These are phyloP conservation scores for Lactifluus hygrophoroides DNA, from an alignment of 768 basidiomycete species.

Conservation along the genomic window DNA sequence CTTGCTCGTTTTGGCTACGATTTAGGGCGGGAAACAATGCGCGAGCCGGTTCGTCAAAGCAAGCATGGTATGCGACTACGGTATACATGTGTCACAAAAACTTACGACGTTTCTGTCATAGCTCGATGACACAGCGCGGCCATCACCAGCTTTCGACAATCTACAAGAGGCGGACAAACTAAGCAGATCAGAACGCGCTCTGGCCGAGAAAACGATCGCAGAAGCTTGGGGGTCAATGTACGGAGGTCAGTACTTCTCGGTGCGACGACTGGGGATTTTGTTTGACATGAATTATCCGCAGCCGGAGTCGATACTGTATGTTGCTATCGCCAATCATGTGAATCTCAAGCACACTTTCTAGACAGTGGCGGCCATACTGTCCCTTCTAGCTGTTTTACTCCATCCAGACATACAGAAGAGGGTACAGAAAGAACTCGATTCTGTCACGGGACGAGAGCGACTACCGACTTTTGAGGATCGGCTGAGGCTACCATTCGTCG, in stretches of 20 bases:
- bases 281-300: neutral
- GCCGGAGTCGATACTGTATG: slow-evolving; percentile 8
- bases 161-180: slow-evolving; percentile 3
- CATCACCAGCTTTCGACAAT: slow-evolving; percentile 1
- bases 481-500: slow-evolving; percentile 19
- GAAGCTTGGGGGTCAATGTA: slow-evolving; percentile 4
- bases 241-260: neutral
- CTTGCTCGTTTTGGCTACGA: neutral
- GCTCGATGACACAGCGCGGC: neutral
- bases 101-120: neutral
- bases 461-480: slow-evolving; percentile 21
- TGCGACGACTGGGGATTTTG: no score
- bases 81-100: neutral
- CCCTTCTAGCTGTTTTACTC: slow-evolving; percentile 9
- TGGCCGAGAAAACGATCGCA: neutral
- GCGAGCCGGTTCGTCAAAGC: slow-evolving; percentile 8
- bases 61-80: neutral
- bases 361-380: neutral
- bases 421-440: slow-evolving; percentile 22
- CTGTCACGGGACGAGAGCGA: slow-evolving; percentile 15
- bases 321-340: neutral
- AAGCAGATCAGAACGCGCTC: neutral
- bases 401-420: slow-evolving; percentile 17
- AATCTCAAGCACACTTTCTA: neutral
- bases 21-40: neutral